phyloP scores from a whole-genome alignment of 805 yeast species.

The Ogataea thermomethanolica region DNA sequence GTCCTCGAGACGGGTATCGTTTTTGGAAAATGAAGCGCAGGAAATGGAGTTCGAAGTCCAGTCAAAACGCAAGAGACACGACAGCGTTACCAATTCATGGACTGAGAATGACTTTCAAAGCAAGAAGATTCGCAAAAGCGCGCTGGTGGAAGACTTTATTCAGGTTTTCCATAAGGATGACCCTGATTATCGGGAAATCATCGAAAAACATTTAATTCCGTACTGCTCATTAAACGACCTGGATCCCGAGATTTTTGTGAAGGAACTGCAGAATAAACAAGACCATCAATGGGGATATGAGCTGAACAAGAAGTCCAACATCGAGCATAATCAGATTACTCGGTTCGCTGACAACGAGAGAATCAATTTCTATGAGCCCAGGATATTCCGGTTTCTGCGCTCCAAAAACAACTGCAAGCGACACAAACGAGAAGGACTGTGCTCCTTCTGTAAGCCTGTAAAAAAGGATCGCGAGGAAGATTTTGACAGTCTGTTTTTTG shows the following conservation, averaged over 20 bases:
- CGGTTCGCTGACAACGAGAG: slow-evolving; percentile 7
- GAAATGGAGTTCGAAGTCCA: not conserved
- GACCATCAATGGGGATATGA: slow-evolving; percentile 10
- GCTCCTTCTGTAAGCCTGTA: slow-evolving; percentile 22
- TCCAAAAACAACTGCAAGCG: slow-evolving; percentile 8
- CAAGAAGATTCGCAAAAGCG: slow-evolving; percentile 8
- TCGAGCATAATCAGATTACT: not conserved
- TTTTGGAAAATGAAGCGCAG: slow-evolving; percentile 4
- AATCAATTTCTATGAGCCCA: slow-evolving; percentile 18
- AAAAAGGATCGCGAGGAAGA: slow-evolving; percentile 8
- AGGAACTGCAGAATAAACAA: slow-evolving; percentile 1
- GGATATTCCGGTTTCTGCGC: slow-evolving; percentile 14
- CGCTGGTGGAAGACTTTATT: slow-evolving; percentile 13
- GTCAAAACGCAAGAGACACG: not conserved
- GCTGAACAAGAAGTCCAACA: slow-evolving; percentile 11
- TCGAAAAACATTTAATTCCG: slow-evolving; percentile 16
- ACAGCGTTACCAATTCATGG: not conserved
- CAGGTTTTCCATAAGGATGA: slow-evolving; percentile 8
- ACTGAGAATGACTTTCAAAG: not conserved
- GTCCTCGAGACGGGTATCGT: slow-evolving; percentile 5
- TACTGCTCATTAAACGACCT: slow-evolving; percentile 15
- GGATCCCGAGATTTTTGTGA: slow-evolving; percentile 9
- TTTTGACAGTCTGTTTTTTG: slow-evolving; percentile 17
- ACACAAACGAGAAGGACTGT: slow-evolving; percentile 21
- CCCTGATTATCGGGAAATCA: slow-evolving; percentile 7